Conservation (phyloP, 2,329 filamentous ascomycete genomes). For the Xylariaceae sp. region DNA sequence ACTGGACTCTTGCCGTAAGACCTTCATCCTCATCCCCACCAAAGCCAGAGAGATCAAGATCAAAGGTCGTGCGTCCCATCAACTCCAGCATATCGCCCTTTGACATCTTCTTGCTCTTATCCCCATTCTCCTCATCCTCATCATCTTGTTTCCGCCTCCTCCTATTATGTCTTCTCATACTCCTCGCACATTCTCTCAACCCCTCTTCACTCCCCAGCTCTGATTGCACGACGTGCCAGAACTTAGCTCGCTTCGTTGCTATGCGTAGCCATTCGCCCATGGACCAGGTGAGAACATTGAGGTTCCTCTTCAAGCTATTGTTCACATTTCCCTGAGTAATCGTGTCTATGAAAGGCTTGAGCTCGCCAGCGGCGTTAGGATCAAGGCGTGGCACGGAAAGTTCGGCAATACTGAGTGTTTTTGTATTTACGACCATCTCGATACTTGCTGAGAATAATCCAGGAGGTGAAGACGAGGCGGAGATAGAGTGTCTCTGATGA, state of each 20-base stretch:
- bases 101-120: constrained; percentile 16
- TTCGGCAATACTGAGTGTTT: constrained; percentile 45
- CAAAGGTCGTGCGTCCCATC: constrained; percentile 49
- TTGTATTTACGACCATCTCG: constrained; percentile 56
- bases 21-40: constrained; percentile 31
- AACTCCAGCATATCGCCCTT: constrained; percentile 49
- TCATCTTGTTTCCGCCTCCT: constrained; percentile 4
- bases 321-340: constrained; percentile 36
- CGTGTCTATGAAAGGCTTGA: constrained; percentile 49
- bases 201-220: constrained; percentile 40
- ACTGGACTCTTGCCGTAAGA: constrained; percentile 52
- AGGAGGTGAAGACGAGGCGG: constrained; percentile 43
- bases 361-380: constrained; percentile 53
- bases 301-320: constrained; percentile 50
- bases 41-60: constrained; percentile 40
- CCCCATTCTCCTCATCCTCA: constrained; percentile 9
- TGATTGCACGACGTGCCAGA: constrained; percentile 55
- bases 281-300: constrained; percentile 61
- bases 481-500: constrained; percentile 55
- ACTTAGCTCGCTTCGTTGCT: constrained; percentile 55
- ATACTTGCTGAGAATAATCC: constrained; percentile 57
- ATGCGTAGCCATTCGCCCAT: constrained; percentile 65
- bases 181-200: constrained; percentile 28
- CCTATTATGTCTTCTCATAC: constrained; percentile 24
- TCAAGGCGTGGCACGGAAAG: constrained; percentile 55